Evolutionary conservation across 129 eudicot species (phyloP).

Genomic region (Centaurea solstitialis): DNA sequence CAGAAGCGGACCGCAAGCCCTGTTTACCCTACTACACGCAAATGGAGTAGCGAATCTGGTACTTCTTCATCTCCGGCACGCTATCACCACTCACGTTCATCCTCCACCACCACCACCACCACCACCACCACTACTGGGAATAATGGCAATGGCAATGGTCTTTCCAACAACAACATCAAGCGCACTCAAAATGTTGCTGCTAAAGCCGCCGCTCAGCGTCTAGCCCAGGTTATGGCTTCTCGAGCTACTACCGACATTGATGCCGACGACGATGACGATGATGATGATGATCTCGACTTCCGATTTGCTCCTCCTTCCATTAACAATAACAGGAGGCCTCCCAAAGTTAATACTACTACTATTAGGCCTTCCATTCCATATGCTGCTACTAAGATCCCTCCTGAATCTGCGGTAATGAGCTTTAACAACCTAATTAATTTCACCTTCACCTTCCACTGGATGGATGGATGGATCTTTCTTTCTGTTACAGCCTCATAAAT

Average conservation of each 20-base stretch:
- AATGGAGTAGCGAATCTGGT: conserved; percentile 79
- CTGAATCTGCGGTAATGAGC: conserved; percentile 60
- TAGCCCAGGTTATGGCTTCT: conserved; percentile 98
- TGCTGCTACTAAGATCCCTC: conserved; percentile 31
- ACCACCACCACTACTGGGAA: no score
- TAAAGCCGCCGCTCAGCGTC: conserved; percentile 95
- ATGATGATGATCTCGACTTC: conserved; percentile 55
- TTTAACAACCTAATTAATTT: conserved; percentile 1
- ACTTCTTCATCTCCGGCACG: conserved; percentile 50
- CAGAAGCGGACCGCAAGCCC: conserved; percentile 43
- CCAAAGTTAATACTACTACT: conserved; percentile 19
- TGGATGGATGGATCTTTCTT: no score
- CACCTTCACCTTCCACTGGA: no score
- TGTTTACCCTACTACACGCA: conserved; percentile 52
- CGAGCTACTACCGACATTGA: conserved; percentile 59
- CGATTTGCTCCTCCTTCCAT: conserved; percentile 62
- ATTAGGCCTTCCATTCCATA: conserved; percentile 34
- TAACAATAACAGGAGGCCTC: conserved; percentile 45
- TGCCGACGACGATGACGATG: conserved; percentile 55
- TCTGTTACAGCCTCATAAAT: neutral
- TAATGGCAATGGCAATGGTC: no score
- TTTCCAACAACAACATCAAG: conserved; percentile 78
- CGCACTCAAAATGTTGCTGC: conserved; percentile 95
- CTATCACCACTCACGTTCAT: conserved; percentile 56
- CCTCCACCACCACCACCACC: conserved; percentile 68